Conservation (phyloP, 1,139 yeast species). For the Hansenula sp. region DNA sequence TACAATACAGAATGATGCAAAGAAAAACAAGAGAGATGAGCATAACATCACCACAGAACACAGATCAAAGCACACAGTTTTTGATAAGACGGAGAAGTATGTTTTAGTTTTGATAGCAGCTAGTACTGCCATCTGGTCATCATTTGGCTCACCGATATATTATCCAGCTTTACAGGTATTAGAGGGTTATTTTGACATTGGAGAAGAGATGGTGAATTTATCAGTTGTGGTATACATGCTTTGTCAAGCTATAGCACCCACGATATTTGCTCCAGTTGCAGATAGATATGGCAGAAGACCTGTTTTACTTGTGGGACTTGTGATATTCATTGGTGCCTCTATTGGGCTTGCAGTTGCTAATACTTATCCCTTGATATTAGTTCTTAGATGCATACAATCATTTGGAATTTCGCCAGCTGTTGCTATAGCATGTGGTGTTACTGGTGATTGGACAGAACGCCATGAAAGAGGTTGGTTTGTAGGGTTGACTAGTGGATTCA, state of each 20-base stretch:
- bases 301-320: conserved; percentile 46
- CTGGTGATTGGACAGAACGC: conserved; percentile 62
- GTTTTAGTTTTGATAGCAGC: conserved; percentile 37
- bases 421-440: conserved; percentile 60
- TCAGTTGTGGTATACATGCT: conserved; percentile 69
- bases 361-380: conserved; percentile 48
- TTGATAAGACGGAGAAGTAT: conserved; percentile 30
- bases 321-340: conserved; percentile 51
- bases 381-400: conserved; percentile 64
- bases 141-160: conserved; percentile 67
- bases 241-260: conserved; percentile 68
- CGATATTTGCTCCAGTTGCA: conserved; percentile 59
- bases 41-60: background rate
- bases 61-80: conserved; percentile 24
- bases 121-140: conserved; percentile 50
- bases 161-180: conserved; percentile 65
- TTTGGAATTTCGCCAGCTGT: conserved; percentile 67
- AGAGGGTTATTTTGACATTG: conserved; percentile 44
- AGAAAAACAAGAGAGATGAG: background rate
- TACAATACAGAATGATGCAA: too few species aligned
- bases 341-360: conserved; percentile 55
- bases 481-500: conserved; percentile 60
- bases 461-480: conserved; percentile 60
- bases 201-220: conserved; percentile 53
- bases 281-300: conserved; percentile 72